Conservation (phyloP, 768 basidiomycete genomes). For the Trametes villosa region DNA sequence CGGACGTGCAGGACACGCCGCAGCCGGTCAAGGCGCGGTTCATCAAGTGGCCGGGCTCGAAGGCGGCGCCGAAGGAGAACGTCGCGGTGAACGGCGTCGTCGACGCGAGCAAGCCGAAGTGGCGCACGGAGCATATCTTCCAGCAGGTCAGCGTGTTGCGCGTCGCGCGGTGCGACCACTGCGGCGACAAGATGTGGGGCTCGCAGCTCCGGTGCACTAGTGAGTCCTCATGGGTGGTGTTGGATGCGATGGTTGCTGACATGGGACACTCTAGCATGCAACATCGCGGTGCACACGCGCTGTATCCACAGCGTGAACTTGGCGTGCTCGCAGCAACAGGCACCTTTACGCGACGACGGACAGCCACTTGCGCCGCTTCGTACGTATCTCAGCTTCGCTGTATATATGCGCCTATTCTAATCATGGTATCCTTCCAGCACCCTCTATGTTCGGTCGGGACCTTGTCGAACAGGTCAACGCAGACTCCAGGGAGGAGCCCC, state of each 20-base stretch:
- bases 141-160: constrained; percentile 87
- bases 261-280: constrained; percentile 62
- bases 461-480: constrained; percentile 81
- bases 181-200: constrained; percentile 98
- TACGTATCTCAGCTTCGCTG: constrained; percentile 25
- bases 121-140: constrained; percentile 74
- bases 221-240: constrained; percentile 45
- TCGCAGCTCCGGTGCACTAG: constrained; percentile 90
- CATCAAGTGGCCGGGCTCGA: constrained; percentile 71
- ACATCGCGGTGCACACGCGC: constrained; percentile 84
- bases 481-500: constrained; percentile 62
- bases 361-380: constrained; percentile 37
- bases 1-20: constrained; percentile 44
- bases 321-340: constrained; percentile 62
- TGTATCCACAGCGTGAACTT: constrained; percentile 72
- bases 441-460: constrained; percentile 93
- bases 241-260: not conserved
- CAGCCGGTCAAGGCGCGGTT: constrained; percentile 56
- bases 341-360: constrained; percentile 37
- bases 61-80: constrained; percentile 47
- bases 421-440: constrained; percentile 49
- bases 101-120: constrained; percentile 30
- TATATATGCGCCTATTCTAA: constrained; percentile 9
- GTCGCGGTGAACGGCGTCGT: constrained; percentile 27
- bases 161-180: constrained; percentile 92